Conservation (phyloP, 176 grass and related monocot species). For the Chloris gayana region DNA sequence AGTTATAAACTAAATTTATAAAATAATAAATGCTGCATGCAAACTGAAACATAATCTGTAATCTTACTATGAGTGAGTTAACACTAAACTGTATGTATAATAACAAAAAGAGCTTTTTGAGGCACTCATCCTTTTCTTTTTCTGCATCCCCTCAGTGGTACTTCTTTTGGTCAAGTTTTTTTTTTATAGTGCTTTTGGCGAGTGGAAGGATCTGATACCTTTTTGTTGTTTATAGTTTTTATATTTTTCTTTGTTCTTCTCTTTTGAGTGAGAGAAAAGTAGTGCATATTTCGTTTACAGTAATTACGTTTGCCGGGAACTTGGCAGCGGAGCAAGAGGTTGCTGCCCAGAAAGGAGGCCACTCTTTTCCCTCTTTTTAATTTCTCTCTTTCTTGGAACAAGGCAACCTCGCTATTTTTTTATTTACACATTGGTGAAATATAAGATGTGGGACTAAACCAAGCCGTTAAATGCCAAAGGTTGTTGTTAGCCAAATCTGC, state of each 20-base stretch:
- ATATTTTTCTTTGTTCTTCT: neutral
- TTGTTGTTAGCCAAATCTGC: constrained; percentile 27
- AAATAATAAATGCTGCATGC: neutral
- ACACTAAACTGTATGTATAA: constrained; percentile 1
- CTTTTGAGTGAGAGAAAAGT: constrained; percentile 23
- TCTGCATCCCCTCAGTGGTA: constrained; percentile 3
- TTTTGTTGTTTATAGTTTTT: neutral
- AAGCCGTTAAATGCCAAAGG: constrained; percentile 28
- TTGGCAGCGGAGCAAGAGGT: constrained; percentile 25
- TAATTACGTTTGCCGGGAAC: constrained; percentile 28
- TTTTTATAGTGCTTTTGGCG: neutral
- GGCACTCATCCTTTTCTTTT: neutral
- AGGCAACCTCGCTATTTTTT: neutral
- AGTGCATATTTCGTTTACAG: neutral
- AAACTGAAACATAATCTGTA: neutral
- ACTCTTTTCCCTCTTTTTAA: neutral
- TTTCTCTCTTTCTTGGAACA: neutral
- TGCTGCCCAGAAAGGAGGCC: constrained; percentile 3
- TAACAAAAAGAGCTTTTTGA: neutral
- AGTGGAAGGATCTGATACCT: neutral
- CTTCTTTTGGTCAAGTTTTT: constrained; percentile 38
- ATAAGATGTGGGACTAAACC: too few relatives aligned
- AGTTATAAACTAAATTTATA: neutral
- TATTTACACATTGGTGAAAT: too few relatives aligned
- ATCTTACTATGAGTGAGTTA: neutral